These are phyloP conservation scores for Boletus rubescentipes DNA, from an alignment of 768 basidiomycete genomes.

Conservation along the genomic window DNA sequence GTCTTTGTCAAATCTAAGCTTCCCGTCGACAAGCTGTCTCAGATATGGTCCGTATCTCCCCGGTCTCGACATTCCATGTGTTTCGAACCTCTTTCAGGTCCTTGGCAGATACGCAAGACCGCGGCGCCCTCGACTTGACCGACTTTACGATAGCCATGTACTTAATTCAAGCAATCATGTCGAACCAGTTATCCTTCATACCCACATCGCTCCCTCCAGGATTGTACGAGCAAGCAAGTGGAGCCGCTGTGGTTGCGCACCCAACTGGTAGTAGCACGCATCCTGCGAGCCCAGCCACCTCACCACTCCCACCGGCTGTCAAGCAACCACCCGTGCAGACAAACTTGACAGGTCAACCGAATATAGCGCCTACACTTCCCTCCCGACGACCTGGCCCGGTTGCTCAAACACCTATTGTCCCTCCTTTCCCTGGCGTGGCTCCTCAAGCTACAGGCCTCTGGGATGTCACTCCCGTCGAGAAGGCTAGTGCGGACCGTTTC, in stretches of 20 bases:
- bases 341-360: conserved; percentile 43
- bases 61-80: not conserved
- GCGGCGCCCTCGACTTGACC: conserved; percentile 82
- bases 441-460: conserved; percentile 45
- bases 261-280: conserved; percentile 59
- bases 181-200: conserved; percentile 65
- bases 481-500: conserved; percentile 70
- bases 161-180: conserved; percentile 92
- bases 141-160: conserved; percentile 98
- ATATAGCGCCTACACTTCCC: conserved; percentile 22
- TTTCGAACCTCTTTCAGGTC: conserved; percentile 51
- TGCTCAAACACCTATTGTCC: conserved; percentile 21
- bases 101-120: conserved; percentile 91
- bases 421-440: conserved; percentile 30
- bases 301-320: conserved; percentile 43
- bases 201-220: conserved; percentile 78
- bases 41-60: conserved; percentile 74
- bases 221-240: conserved; percentile 79
- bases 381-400: conserved; percentile 21
- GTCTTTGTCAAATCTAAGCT: conserved; percentile 92
- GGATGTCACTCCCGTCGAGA: conserved; percentile 85
- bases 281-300: conserved; percentile 55
- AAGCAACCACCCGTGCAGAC: conserved; percentile 66
- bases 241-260: conserved; percentile 45
- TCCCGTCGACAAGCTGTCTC: conserved; percentile 79